Evolutionary conservation across 306 rosid genomes (phyloP).

Genomic region (Astragalus membranaceus): DNA sequence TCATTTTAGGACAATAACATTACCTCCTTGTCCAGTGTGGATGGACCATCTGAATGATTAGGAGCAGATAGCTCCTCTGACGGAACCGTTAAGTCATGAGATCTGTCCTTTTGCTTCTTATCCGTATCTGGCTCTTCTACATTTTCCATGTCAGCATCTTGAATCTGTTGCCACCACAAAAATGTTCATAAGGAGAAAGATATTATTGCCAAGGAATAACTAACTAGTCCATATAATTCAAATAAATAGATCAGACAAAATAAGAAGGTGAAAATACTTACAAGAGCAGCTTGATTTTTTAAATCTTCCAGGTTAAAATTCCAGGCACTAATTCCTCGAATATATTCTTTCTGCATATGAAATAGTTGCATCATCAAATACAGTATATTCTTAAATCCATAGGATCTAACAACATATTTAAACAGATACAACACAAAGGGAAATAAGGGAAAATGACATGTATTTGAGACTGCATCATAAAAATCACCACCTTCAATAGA

Average conservation of each 20-base stretch:
- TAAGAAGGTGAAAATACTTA: conserved; percentile 42
- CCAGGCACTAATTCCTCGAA: conserved; percentile 99
- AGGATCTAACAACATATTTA: not conserved
- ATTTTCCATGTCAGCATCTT: conserved; percentile 57
- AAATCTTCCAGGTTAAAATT: conserved; percentile 95
- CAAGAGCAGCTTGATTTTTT: conserved; percentile 94
- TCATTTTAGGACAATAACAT: conserved; percentile 9
- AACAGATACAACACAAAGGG: not conserved
- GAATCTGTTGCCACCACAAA: conserved; percentile 57
- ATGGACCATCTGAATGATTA: conserved; percentile 43
- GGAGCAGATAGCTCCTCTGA: conserved; percentile 33
- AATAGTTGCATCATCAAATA: conserved; percentile 13
- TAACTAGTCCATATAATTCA: conserved; percentile 1
- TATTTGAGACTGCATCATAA: not conserved
- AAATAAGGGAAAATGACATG: conserved; percentile 9
- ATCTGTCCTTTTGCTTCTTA: conserved; percentile 36
- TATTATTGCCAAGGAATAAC: not conserved
- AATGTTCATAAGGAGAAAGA: conserved; percentile 10
- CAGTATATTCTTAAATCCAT: not conserved
- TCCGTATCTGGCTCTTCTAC: conserved; percentile 43
- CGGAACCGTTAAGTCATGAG: conserved; percentile 40
- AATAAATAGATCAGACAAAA: conserved; percentile 8
- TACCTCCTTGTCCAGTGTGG: conserved; percentile 58
- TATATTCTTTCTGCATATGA: conserved; percentile 85
- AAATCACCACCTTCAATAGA: conserved; percentile 4